These are phyloP conservation scores for Colletotrichum trifolii DNA, from an alignment of 2,329 filamentous ascomycete species.

Conservation along the genomic window DNA sequence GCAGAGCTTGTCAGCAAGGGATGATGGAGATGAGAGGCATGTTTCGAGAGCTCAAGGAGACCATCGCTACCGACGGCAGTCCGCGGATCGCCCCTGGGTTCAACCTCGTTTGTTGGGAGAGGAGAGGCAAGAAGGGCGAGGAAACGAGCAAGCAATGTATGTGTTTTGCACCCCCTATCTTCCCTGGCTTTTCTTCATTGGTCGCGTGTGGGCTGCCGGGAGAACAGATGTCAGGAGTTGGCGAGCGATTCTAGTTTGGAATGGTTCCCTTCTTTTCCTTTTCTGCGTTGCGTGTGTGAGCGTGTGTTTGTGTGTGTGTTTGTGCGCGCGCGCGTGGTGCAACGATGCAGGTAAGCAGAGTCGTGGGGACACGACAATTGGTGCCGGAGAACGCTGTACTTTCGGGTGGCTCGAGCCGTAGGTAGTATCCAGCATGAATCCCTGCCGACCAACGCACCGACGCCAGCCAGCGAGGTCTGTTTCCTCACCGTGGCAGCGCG, in stretches of 20 bases:
- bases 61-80: conserved; percentile 10
- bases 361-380: too few relatives aligned
- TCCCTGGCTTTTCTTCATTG: neutral
- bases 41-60: conserved; percentile 9
- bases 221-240: conserved; percentile 28
- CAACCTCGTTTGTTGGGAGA: conserved; percentile 12
- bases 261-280: conserved; percentile 3
- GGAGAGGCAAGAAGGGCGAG: conserved; percentile 5
- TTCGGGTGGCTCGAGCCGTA: too few relatives aligned
- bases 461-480: too few relatives aligned
- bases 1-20: neutral
- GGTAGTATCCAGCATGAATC: too few relatives aligned
- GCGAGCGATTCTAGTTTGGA: conserved; percentile 4
- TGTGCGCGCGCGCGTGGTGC: neutral
- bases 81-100: conserved; percentile 14
- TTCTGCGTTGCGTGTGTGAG: conserved; percentile 1
- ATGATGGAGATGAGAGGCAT: neutral
- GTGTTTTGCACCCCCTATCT: too few relatives aligned
- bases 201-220: conserved; percentile 14
- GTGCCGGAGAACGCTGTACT: too few relatives aligned
- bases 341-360: too few relatives aligned
- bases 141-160: neutral
- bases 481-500: too few relatives aligned
- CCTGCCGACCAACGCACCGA: too few relatives aligned
- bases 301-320: neutral